Percentiles rank a stretch among this genome's conserved stretches.
These are phyloP conservation scores for Plenodomus tracheiphilus DNA, from an alignment of 2,329 filamentous ascomycete genomes.

Conservation along the genomic window DNA sequence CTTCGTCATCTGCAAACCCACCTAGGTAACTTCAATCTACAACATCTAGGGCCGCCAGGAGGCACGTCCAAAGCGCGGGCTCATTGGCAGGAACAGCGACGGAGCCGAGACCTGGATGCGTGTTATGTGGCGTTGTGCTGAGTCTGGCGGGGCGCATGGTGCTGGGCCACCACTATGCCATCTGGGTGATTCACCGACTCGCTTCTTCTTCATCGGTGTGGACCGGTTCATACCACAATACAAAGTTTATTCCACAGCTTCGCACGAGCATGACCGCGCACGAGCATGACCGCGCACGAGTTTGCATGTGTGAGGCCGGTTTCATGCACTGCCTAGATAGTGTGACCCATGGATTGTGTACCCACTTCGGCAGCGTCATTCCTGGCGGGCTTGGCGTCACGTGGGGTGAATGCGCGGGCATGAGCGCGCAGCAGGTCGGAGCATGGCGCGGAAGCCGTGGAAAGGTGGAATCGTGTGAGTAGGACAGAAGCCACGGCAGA, in stretches of 20 bases:
- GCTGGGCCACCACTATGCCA: constrained; percentile 16
- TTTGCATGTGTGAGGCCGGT: constrained; percentile 5
- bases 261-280: constrained; percentile 1
- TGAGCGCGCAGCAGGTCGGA: background rate
- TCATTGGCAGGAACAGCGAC: constrained; percentile 7
- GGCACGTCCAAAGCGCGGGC: background rate
- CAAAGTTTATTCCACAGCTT: constrained; percentile 11
- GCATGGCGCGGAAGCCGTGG: background rate
- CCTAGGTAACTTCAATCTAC: background rate
- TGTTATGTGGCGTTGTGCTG: constrained; percentile 23
- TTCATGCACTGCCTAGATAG: constrained; percentile 10
- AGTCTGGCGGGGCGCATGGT: constrained; percentile 23
- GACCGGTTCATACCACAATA: constrained; percentile 24
- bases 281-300: background rate
- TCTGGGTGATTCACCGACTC: background rate
- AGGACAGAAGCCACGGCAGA: constrained; percentile 1
- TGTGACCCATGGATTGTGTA: background rate
- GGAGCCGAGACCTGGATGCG: constrained; percentile 6
- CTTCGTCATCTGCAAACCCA: constrained; percentile 11
- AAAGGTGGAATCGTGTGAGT: background rate
- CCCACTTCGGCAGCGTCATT: constrained; percentile 4
- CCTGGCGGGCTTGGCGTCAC: constrained; percentile 6
- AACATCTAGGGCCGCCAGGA: background rate
- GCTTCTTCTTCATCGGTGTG: constrained; percentile 14
- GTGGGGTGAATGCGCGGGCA: constrained; percentile 12